These are phyloP conservation scores for Rhynchospora tenuis DNA, from an alignment of 176 grass and related monocot species.

Conservation along the genomic window DNA sequence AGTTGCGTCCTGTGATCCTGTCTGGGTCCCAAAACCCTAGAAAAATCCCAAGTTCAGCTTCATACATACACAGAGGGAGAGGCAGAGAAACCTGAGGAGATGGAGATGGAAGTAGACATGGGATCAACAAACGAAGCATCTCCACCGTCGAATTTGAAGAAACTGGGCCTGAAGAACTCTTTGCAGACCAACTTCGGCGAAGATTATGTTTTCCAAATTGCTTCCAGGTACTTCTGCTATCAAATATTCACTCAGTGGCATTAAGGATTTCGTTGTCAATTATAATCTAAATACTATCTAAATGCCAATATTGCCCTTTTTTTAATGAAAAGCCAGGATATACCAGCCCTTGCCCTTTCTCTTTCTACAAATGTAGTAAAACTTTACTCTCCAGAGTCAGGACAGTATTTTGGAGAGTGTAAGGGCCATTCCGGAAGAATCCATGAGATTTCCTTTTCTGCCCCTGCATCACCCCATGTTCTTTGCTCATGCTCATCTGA, in stretches of 20 bases:
- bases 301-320: neutral
- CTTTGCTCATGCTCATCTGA: conserved; percentile 83
- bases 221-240: conserved; percentile 47
- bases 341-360: conserved; percentile 62
- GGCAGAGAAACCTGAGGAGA: neutral
- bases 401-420: conserved; percentile 78
- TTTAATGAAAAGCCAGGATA: conserved; percentile 69
- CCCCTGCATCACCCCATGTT: conserved; percentile 52
- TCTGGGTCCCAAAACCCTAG: neutral
- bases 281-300: neutral
- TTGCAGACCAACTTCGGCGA: conserved; percentile 93
- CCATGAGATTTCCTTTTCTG: conserved; percentile 80
- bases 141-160: conserved; percentile 17
- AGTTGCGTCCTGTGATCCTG: neutral
- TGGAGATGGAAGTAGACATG: conserved; percentile 12
- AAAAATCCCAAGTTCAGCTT: neutral
- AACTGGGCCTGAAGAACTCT: conserved; percentile 54
- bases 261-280: neutral
- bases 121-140: conserved; percentile 8
- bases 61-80: neutral
- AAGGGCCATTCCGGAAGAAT: conserved; percentile 58
- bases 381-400: conserved; percentile 73
- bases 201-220: conserved; percentile 89
- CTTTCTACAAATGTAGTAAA: conserved; percentile 75
- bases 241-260: neutral